Base-by-base conservation (phyloP, 2,329 filamentous ascomycete species). In the Colletotrichum graminicola region DNA sequence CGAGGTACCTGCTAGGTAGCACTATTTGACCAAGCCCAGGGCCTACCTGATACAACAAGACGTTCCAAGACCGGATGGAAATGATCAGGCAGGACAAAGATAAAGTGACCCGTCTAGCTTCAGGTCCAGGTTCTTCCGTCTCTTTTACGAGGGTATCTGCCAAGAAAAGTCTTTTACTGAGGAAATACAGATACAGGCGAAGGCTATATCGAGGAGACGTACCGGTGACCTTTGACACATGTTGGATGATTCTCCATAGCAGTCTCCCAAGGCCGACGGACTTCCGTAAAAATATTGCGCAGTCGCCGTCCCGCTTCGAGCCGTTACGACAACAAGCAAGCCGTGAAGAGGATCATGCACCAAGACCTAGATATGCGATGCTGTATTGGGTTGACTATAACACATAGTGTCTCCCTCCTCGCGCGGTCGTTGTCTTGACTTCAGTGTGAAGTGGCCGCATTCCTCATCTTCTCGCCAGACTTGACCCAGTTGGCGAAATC, bases 401-500 rank as follows among this genome's bases (percentile, higher is more conserved):
- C 39, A 26, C 5, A 32, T 36, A n/a, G 57, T 8, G 16, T 7
- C 34, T 57, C 34, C 3, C 5, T 57, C n/a, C 36, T 41, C n/a
- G 26, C 3, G 55, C 34, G 34, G n/a, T 63, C 26, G 36, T 29
- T 7, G 12, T 43, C 26, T 12, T 21, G 5, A 23, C 14, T 26
- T 63, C 47, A 63, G 21, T 39, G 23, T 21, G 36, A 55, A 16
- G 23, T n/a, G 21, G 49, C 41, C 36, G n/a, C 18, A 16, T 32
- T 66, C 2, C 36, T 41, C 61, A 74, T 47, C 47, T 67, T 77
- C 49, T 77, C 74, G 4, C 71, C 68, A 60, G 56, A 79, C 77
- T 87, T 86, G 43, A 90, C 88, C 94, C 93, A 97, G 73, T 91
- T 87, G 21, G 89, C 87, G 84, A 97, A 97, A 71, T 95, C 93